These are phyloP conservation scores for Apiotrichum akiyoshidainum DNA, from an alignment of 1,284 basidiomycete species.

Conservation along the genomic window DNA sequence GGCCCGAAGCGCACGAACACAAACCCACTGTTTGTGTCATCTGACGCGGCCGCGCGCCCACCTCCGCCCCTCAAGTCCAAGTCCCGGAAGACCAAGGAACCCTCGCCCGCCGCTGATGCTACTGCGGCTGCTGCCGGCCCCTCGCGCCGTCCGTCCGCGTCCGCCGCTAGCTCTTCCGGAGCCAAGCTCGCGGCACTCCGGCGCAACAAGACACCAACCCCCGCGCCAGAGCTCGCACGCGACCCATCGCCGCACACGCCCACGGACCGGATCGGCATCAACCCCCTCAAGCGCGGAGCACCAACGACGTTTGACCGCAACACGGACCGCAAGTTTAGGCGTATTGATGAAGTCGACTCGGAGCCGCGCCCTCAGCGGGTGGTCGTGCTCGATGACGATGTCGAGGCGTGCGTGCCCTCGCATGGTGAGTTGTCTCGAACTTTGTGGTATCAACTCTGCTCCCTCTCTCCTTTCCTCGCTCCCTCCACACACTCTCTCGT, in stretches of 20 bases:
- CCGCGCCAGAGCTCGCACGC: neutral
- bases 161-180: neutral
- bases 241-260: constrained; percentile 1
- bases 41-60: neutral
- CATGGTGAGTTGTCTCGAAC: neutral
- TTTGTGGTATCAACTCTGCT: no score
- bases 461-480: no score
- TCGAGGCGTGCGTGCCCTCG: neutral
- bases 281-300: constrained; percentile 2
- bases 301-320: constrained; percentile 2
- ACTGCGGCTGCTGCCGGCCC: no score
- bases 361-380: neutral
- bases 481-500: no score
- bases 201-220: neutral
- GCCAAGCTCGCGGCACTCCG: no score
- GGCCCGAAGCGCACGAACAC: neutral
- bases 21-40: neutral
- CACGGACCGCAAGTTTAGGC: constrained; percentile 1
- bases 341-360: neutral
- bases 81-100: no score
- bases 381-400: neutral
- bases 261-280: neutral
- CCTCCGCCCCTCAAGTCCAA: no score
- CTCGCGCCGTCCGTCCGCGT: neutral
- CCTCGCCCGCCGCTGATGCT: no score